These are phyloP conservation scores for Thielaviopsis ethacetica DNA, from an alignment of 2,329 filamentous ascomycete genomes.

Conservation along the genomic window DNA sequence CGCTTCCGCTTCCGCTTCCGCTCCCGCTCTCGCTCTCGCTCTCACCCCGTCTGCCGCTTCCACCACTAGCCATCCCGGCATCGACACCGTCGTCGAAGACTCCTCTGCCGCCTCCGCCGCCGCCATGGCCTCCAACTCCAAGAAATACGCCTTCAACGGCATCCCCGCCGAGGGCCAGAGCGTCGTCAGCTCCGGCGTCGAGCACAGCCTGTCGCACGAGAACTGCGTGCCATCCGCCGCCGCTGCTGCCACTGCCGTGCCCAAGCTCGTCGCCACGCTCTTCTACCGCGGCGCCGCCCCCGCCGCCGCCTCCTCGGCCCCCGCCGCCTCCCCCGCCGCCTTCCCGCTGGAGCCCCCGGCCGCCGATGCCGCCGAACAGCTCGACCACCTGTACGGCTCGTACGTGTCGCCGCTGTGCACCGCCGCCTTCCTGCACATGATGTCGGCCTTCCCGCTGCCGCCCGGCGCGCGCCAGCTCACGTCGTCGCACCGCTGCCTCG, in stretches of 20 bases:
- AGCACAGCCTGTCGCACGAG: slow-evolving; percentile 44
- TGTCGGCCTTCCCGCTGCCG: slow-evolving; percentile 43
- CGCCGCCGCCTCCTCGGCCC: slow-evolving; percentile 29
- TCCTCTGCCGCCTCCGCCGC: slow-evolving; percentile 23
- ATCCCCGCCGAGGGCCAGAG: slow-evolving; percentile 44
- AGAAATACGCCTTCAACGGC: slow-evolving; percentile 32
- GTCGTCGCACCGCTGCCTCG: slow-evolving; percentile 49
- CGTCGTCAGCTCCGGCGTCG: slow-evolving; percentile 44
- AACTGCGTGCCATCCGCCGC: slow-evolving; percentile 41
- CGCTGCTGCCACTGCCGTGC: slow-evolving; percentile 25
- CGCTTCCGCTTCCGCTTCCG: slow-evolving; percentile 21
- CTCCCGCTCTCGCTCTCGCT: slow-evolving; percentile 29
- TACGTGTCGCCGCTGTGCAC: slow-evolving; percentile 50
- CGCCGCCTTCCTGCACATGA: slow-evolving; percentile 48
- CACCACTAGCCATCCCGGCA: slow-evolving; percentile 41
- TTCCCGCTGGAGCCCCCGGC: slow-evolving; percentile 44
- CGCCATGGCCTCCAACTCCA: slow-evolving; percentile 20
- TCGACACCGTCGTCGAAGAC: slow-evolving; percentile 49
- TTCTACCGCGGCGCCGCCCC: slow-evolving; percentile 35
- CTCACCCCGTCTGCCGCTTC: slow-evolving; percentile 36
- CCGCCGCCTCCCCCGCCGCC: slow-evolving; percentile 38
- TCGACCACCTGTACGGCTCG: slow-evolving; percentile 49
- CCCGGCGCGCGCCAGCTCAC: slow-evolving; percentile 34
- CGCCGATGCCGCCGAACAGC: slow-evolving; percentile 35
- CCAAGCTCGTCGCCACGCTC: slow-evolving; percentile 43